These are phyloP conservation scores for Maudiozyma turicensis DNA, from an alignment of 805 yeast species.

Conservation along the genomic window DNA sequence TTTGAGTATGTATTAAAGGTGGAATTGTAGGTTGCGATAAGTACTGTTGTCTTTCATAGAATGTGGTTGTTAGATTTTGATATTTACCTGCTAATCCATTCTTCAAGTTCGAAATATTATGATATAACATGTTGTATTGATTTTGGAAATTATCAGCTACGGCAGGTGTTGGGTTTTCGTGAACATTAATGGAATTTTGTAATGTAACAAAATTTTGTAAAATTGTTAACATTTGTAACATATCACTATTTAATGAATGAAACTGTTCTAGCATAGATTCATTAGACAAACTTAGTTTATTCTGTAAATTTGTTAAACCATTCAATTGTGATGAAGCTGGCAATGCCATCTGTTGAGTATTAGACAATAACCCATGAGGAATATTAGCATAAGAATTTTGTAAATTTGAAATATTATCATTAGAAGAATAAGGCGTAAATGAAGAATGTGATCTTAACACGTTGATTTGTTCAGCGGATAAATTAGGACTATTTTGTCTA, in stretches of 20 bases:
- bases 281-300: background rate
- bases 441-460: constrained; percentile 1
- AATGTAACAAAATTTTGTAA: constrained; percentile 1
- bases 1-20: background rate
- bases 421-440: constrained; percentile 1
- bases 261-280: constrained; percentile 1
- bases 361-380: background rate
- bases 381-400: background rate
- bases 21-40: background rate
- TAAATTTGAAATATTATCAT: constrained; percentile 1
- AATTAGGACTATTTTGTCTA: constrained; percentile 7
- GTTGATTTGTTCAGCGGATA: background rate
- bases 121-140: constrained; percentile 1
- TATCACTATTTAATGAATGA: background rate
- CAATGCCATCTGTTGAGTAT: background rate
- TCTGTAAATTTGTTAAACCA: background rate
- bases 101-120: constrained; percentile 1
- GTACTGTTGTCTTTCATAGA: background rate
- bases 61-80: background rate
- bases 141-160: background rate
- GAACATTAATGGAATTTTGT: background rate
- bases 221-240: background rate
- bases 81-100: background rate
- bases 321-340: background rate
- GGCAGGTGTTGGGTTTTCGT: background rate